Evolutionary conservation across 768 basidiomycete species (phyloP).

Genomic region (Lactifluus subvellereus): DNA sequence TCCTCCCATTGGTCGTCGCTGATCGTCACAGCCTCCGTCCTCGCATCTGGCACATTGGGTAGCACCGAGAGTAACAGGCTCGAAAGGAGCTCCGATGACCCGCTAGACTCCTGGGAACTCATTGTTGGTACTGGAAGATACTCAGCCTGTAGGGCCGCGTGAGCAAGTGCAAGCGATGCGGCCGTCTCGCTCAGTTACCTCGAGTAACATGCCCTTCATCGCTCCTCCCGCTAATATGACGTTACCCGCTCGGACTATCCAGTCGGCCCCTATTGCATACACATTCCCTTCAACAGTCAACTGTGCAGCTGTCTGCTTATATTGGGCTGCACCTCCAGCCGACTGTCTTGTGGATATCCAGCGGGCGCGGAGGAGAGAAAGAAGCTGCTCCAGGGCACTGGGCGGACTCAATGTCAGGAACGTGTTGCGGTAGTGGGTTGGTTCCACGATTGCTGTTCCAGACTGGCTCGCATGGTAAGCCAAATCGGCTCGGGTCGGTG

Average conservation of each 20-base stretch:
- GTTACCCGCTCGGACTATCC: constrained; percentile 75
- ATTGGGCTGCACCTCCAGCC: constrained; percentile 36
- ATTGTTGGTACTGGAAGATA: constrained; percentile 73
- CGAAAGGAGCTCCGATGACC: constrained; percentile 67
- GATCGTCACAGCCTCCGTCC: constrained; percentile 71
- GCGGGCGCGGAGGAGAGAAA: constrained; percentile 66
- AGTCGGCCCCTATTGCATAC: constrained; percentile 75
- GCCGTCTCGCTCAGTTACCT: constrained; percentile 42
- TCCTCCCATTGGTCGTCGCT: constrained; percentile 79
- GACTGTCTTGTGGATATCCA: constrained; percentile 57
- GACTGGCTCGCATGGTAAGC: constrained; percentile 34
- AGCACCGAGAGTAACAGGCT: constrained; percentile 70
- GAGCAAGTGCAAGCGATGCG: not conserved
- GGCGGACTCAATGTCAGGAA: constrained; percentile 73
- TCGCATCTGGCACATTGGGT: constrained; percentile 66
- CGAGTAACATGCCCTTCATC: constrained; percentile 78
- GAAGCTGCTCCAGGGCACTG: constrained; percentile 66
- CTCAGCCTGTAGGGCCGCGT: constrained; percentile 50
- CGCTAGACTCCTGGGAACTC: constrained; percentile 56
- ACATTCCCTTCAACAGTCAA: constrained; percentile 66
- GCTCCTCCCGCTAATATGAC: constrained; percentile 70
- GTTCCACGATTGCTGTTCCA: constrained; percentile 27
- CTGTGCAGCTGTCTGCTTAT: constrained; percentile 51
- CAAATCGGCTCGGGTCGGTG: constrained; percentile 62
- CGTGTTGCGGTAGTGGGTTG: constrained; percentile 65